A percentile compares a stretch with the other conserved stretches of the same genome.
Conservation (phyloP, 2,329 filamentous ascomycete species). For the Nectriaceae sp. region DNA sequence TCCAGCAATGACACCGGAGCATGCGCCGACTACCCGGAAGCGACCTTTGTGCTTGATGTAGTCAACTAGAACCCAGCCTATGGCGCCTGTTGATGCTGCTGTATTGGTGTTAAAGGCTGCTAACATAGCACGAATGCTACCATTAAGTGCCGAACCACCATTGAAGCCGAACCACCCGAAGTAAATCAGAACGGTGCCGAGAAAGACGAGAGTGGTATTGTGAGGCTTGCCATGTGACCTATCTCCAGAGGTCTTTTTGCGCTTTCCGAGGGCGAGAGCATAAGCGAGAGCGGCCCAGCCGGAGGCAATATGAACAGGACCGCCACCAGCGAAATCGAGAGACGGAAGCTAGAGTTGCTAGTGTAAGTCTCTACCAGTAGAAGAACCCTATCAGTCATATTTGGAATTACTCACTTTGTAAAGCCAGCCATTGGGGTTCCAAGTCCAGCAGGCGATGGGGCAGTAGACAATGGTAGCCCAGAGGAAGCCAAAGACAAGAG, state of each 20-base stretch:
- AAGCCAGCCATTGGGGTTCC: constrained; percentile 66
- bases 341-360: constrained; percentile 19
- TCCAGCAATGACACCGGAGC: constrained; percentile 52
- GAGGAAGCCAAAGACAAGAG: constrained; percentile 62
- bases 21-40: constrained; percentile 15
- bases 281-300: constrained; percentile 64
- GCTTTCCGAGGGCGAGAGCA: constrained; percentile 62
- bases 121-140: constrained; percentile 52
- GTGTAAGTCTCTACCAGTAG: too few species aligned
- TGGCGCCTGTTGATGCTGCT: constrained; percentile 53
- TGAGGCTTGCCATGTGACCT: constrained; percentile 51
- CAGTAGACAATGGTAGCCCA: constrained; percentile 67
- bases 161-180: constrained; percentile 60
- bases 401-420: constrained; percentile 52
- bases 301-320: constrained; percentile 64
- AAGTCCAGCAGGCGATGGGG: constrained; percentile 63
- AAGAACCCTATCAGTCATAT: background rate
- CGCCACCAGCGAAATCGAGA: constrained; percentile 61
- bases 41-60: constrained; percentile 47
- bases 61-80: constrained; percentile 55
- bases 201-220: constrained; percentile 63
- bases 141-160: constrained; percentile 50
- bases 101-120: constrained; percentile 60
- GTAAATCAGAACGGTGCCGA: constrained; percentile 66
- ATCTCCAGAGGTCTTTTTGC: constrained; percentile 48